Base-by-base conservation (phyloP, 495 filamentous ascomycete species). In the Lentithecium fluviatile region DNA sequence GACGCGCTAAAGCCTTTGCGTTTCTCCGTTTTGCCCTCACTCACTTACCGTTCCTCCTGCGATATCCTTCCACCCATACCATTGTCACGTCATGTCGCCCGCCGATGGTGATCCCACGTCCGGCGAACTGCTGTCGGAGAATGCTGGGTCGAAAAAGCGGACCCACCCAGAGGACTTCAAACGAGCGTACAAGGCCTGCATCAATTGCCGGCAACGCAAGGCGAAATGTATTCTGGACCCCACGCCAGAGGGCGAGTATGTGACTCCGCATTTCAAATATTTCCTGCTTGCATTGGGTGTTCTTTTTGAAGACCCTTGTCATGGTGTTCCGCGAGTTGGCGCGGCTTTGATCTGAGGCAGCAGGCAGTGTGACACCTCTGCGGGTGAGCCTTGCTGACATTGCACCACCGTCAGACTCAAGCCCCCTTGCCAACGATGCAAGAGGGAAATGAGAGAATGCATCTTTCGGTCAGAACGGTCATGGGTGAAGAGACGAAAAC, bases 181-280 rank as follows among this genome's bases (percentile, higher is more conserved):
- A 52, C 65, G 65, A 21, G 65, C 65, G n/a, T 68, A 68, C 56
- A 68, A 68, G 42, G 65, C 65, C 19, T 68, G 65, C 53, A 68
- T 68, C 52, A 68, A 68, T 50, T 68, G 65, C 38, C 49, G 65
- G 19, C 51, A 64, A 26, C 32, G 65, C 12, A 68, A 68, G 43
- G 65, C 65, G 21, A 68, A 60, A 37, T 68, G 65, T 24, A 64
- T 68, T 45, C 47, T 68, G 12, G 49, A 43, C 49, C 52, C 60
- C 6, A 47, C 43, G 1, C 52, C 60, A 13, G 56, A 64, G 49
- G 65, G 60, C 8, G 60, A 68, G n/a, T n/a, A n/a, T n/a, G n/a
- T n/a, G n/a, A n/a, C n/a, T n/a, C n/a, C n/a, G n/a, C n/a, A n/a
- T n/a, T n/a, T n/a, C n/a, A n/a, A n/a, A n/a, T n/a, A n/a, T n/a